Base-by-base conservation (phyloP, 495 filamentous ascomycete species). In the Penicillium roqueforti region DNA sequence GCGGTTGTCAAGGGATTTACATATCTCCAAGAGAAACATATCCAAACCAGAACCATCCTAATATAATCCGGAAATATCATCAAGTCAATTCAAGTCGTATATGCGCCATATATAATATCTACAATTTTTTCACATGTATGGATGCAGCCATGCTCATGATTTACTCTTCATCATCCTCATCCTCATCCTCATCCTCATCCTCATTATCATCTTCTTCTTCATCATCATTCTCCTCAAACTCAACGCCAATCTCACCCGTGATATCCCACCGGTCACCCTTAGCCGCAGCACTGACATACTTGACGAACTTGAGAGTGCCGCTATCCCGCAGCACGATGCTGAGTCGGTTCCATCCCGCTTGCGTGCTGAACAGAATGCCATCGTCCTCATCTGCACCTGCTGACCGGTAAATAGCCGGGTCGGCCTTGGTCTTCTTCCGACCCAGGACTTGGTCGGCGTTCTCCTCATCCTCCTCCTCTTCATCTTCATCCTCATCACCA, bases 261-360 rank as follows among this genome's bases (percentile, higher is more conserved):
- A 97, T 72, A 76, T 99, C 93, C 92, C 92, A 99, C 34, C 93
- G 79, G 71, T 97, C 95, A 14, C 93, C 92, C 63, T 81, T 81
- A 4, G 93, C 92, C 29, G 72, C 79, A 14, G 74, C 76, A 74
- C 87, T 92, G 34, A 97, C 88, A 68, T 96, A 99, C 78, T 97
- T 99, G 63, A 97, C 91, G 66, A 97, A 97, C 71, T 87, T 83
- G 62, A 98, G 78, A 7, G 87, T 85, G 7, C 89, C 91, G 47
- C 80, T 81, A 65, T 99, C 93, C 42, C 95, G 81, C 41, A 99
- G 73, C 13, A 97, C 95, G 41, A 99, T 80, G 59, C 83, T 87
- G 68, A 97, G 77, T 38, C 83, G 85, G 69, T 97, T 97, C 92
- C 92, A 98, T 9, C 83, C 76, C 0, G 91, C 87, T 1, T 89